A percentile compares a stretch with the other conserved stretches of the same genome.
These are phyloP conservation scores for Neurospora terricola DNA, from an alignment of 495 filamentous ascomycete species.

Conservation along the genomic window DNA sequence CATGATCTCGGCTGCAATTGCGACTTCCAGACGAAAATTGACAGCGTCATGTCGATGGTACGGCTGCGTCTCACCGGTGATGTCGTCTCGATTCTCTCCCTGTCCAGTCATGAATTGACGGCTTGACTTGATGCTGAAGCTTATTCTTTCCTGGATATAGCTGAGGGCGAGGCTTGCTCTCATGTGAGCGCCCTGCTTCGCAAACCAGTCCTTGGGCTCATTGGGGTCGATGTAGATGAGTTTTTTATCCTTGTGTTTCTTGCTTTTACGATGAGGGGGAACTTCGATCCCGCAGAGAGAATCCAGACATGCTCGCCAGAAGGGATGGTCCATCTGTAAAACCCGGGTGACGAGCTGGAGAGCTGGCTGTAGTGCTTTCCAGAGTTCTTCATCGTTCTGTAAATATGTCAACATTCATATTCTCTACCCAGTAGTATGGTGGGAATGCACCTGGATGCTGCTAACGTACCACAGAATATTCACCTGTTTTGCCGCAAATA, in stretches of 20 bases:
- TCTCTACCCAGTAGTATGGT: neutral
- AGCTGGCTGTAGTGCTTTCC: conserved; percentile 26
- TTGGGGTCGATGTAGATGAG: neutral
- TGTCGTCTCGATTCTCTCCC: neutral
- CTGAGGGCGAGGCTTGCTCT: neutral
- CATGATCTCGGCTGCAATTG: conserved; percentile 16
- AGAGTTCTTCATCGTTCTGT: conserved; percentile 17
- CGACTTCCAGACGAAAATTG: neutral
- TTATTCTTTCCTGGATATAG: neutral
- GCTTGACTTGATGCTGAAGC: neutral
- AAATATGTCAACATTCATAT: neutral
- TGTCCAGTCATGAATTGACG: neutral
- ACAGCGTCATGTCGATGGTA: neutral
- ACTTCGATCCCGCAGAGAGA: conserved; percentile 11
- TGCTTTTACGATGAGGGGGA: neutral
- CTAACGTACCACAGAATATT: conserved; percentile 14
- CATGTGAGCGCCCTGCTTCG: neutral
- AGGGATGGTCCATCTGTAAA: conserved; percentile 8
- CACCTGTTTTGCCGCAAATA: conserved; percentile 14
- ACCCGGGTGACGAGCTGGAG: conserved; percentile 18
- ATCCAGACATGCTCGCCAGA: conserved; percentile 11
- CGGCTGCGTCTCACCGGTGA: neutral
- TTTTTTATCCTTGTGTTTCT: neutral
- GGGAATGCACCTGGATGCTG: neutral
- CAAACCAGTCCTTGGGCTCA: neutral